phyloP scores from a whole-genome alignment of 306 rosid species.

The Malus sieversii region DNA sequence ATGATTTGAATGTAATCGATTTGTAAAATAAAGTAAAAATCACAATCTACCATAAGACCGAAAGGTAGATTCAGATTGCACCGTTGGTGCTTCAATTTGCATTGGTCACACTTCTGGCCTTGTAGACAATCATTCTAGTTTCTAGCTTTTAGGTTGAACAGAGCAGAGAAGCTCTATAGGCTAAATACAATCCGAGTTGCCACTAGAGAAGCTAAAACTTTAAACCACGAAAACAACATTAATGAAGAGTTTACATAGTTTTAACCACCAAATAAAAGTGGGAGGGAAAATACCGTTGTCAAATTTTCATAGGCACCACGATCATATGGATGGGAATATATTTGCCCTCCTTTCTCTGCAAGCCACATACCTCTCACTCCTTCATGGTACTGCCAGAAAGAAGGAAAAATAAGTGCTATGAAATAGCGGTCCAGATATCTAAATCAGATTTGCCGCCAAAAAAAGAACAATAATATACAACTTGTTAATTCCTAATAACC shows the following conservation, averaged over 20 bases:
- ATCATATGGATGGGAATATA: conserved; percentile 90
- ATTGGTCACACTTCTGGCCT: not conserved
- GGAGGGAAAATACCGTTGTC: conserved; percentile 40
- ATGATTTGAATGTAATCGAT: conserved; percentile 7
- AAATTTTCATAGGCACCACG: conserved; percentile 87
- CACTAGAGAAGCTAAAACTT: not conserved
- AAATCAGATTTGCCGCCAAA: conserved; percentile 12
- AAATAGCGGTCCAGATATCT: conserved; percentile 11
- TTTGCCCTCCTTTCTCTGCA: conserved; percentile 84
- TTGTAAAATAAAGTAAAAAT: not conserved
- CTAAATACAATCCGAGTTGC: not conserved
- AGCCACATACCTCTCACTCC: conserved; percentile 98
- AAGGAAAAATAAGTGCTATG: not conserved
- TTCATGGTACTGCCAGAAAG: conserved; percentile 68
- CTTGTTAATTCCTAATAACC: conserved; percentile 40
- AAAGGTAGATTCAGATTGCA: not conserved
- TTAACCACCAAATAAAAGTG: not conserved
- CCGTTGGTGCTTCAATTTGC: not conserved
- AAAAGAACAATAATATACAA: conserved; percentile 15
- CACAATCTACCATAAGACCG: not conserved
- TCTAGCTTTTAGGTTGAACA: not conserved
- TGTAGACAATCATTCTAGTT: not conserved
- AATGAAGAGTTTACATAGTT: not conserved
- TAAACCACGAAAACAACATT: not conserved
- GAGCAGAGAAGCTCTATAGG: not conserved